A percentile compares a stretch with the other conserved stretches of the same genome.
These are phyloP conservation scores for Thelonectria discophora DNA, from an alignment of 2,329 filamentous ascomycete species.

Conservation along the genomic window DNA sequence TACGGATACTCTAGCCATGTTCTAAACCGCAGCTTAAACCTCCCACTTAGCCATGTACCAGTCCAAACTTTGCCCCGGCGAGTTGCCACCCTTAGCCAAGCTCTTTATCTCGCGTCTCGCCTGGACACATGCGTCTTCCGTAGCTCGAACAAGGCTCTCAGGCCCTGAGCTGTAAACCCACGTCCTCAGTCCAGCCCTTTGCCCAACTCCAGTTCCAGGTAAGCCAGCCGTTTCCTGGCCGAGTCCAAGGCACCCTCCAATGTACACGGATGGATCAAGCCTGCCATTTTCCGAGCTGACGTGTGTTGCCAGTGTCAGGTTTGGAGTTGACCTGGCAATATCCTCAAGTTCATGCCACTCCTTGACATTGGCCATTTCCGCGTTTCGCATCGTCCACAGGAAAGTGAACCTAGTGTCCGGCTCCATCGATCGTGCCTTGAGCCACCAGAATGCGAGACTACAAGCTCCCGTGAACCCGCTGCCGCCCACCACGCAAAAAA, in stretches of 20 bases:
- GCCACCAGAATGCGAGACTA: constrained; percentile 17
- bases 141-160: constrained; percentile 1
- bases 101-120: background rate
- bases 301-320: constrained; percentile 5
- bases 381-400: constrained; percentile 16
- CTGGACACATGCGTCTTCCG: constrained; percentile 9
- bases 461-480: constrained; percentile 15
- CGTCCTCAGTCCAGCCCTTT: background rate
- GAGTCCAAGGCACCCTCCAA: constrained; percentile 4
- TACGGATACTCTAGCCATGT: too few species aligned
- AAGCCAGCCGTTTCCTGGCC: background rate
- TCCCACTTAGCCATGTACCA: constrained; percentile 25
- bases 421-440: constrained; percentile 1
- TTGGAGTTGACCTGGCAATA: background rate
- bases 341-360: constrained; percentile 16
- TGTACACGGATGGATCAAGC: constrained; percentile 1
- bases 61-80: background rate
- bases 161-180: constrained; percentile 23
- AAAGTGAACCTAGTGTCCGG: constrained; percentile 12
- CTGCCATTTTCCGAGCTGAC: constrained; percentile 10
- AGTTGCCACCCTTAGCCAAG: background rate
- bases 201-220: background rate
- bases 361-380: constrained; percentile 1
- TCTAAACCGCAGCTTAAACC: background rate
- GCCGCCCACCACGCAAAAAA: constrained; percentile 21